These are phyloP conservation scores for Yarrowia bubula DNA, from an alignment of 805 yeast species.

Conservation along the genomic window DNA sequence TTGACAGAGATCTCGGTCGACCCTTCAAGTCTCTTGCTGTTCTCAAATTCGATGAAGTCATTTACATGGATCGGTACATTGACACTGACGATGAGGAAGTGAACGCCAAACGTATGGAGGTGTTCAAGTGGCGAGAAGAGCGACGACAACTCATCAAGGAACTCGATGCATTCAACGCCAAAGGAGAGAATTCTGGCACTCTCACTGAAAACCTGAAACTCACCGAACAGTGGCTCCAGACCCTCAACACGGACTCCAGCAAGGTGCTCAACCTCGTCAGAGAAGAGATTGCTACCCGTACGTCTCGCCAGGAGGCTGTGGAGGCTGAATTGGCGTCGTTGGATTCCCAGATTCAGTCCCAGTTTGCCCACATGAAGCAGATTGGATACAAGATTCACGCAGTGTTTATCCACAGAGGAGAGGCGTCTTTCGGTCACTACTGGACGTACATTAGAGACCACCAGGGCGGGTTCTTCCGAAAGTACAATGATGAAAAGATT, in stretches of 20 bases:
- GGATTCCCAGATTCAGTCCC: constrained; percentile 51
- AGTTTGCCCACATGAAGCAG: constrained; percentile 58
- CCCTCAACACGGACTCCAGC: constrained; percentile 34
- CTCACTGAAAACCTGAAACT: constrained; percentile 53
- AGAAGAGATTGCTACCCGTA: constrained; percentile 48
- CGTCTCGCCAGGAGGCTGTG: constrained; percentile 46
- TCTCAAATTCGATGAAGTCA: constrained; percentile 69
- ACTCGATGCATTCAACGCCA: constrained; percentile 12
- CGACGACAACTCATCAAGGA: constrained; percentile 28
- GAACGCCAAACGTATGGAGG: constrained; percentile 53
- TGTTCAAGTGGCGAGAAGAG: constrained; percentile 56
- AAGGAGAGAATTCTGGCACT: constrained; percentile 44
- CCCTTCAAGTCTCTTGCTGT: constrained; percentile 83
- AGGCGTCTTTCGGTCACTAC: constrained; percentile 94
- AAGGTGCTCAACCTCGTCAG: constrained; percentile 39
- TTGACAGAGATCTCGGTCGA: constrained; percentile 66
- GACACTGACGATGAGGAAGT: constrained; percentile 57
- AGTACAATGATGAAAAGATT: constrained; percentile 95
- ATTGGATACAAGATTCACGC: constrained; percentile 85
- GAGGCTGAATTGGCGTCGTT: constrained; percentile 47
- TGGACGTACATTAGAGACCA: constrained; percentile 91
- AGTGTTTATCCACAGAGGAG: constrained; percentile 91
- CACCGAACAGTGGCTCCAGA: constrained; percentile 55
- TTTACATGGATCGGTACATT: constrained; percentile 86
- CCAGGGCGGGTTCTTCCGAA: constrained; percentile 64